Base-by-base conservation (phyloP, 1,284 basidiomycete species). In the Trametes polyzona region DNA sequence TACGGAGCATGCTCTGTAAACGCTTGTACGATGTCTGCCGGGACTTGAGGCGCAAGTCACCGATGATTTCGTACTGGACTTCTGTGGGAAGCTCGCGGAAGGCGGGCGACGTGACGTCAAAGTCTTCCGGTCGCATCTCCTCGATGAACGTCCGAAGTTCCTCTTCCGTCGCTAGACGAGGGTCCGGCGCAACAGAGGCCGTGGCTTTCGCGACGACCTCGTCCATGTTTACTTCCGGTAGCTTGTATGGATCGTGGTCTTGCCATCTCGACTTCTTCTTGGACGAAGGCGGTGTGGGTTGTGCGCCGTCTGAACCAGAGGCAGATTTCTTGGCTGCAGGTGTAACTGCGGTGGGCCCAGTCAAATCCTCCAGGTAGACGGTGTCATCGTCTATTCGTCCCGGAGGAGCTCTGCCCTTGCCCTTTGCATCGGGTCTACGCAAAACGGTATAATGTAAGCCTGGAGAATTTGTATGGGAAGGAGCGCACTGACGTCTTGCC, bases 31-130 rank as follows among this genome's bases (percentile, higher is more conserved):
- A 97, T 7, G 95, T 96, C 73, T 97, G 95, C 2, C 97, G 85
- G 1, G 95, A 98, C 70, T 95, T 95, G 41, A 96, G 78, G 4
- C 96, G 86, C 55, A 98, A 76, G 75, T 99, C 97, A 55, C 96
- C 96, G 27, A 99, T 90, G 63, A 99, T 95, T 77, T 99, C 97
- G 73, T 99, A 99, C 70, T 99, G 95, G 21, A 97, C 87, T 73
- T 98, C 96, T 0, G 93, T 94, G 0, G 97, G 95, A 10, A 99
- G 82, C 59, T 94, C 92, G 24, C 88, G 87, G 70, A 99, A 99
- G n/a, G 88, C 91, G 8, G 91, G 82, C 1, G 93, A 93, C 16
- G 86, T 82, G 52, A 95, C 82, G 69, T 98, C 95, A 65, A 98
- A 91, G 69, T 97, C 94, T 65, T 94, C 93, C 0, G 95, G 94